Base-by-base conservation (phyloP, 768 basidiomycete genomes). In the Lentinula boryana region DNA sequence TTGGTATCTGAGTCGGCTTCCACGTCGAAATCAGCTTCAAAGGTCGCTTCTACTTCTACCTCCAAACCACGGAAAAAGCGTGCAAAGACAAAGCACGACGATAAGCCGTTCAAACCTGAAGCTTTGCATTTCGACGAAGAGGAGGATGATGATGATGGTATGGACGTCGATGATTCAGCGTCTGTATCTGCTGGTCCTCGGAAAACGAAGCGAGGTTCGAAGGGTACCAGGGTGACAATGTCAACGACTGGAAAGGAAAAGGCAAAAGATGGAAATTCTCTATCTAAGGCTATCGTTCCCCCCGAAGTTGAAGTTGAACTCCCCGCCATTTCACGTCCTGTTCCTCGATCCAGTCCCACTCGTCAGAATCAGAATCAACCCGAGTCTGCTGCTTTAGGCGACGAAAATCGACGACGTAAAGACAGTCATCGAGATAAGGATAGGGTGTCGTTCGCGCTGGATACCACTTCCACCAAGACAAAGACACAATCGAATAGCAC, bases 1-100 rank as follows among this genome's bases (percentile, higher is more conserved):
- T 38, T 38, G 36, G 36, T 38, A 27, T 27, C 27, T 27, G 27
- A 27, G 0, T 49, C 16, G 68, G 46, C 18, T 35, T 49, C 56
- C 35, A 43, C 44, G 2, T 46, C 55, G 6, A 38, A 38, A 38
- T 38, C 36, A 8, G 36, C 36, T 38, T 8, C 13, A 38, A 38
- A 38, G 36, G 36, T 13, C 9, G 36, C 36, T 38, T 31, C 31
- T 18, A 15, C 50, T 23, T 60, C 64, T 60, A 23, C 62, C 12
- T 63, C 59, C 60, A 38, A 65, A 67, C 48, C 66, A 64, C 18
- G 62, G 51, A 63, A 63, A 41, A 63, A 63, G 54, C 50, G 62
- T 40, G 58, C 62, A 2, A 63, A 63, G 36, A 46, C 62, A 32
- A 56, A 51, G 32, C 40, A 38, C 23, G 62, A 55, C 23, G 62